Base-by-base conservation (phyloP, 371 early-diverging fungal species). In the Fennellomyces sp. region DNA sequence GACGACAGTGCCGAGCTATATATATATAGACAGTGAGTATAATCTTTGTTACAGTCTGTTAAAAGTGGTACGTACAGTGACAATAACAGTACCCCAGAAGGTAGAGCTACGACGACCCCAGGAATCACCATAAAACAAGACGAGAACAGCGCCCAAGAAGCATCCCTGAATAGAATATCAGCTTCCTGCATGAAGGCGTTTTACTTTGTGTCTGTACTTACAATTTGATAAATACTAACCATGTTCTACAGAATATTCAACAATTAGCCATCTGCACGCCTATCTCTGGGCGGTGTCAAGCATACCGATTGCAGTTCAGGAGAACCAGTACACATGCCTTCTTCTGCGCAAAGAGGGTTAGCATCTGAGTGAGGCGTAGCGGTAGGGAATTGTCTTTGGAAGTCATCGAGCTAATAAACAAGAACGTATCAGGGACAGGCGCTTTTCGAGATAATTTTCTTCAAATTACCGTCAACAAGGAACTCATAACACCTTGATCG, bases 1-100 rank as follows among this genome's bases (percentile, higher is more conserved):
- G 5, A 79, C 28, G 15, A 72, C 58, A n/a, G 73, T 76, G 30
- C 79, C 76, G 48, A 72, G 26, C 61, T 61, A 38, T 23, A 21
- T n/a, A 8, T 28, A 45, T 1, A 41, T 2, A 26, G 21, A 33
- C 17, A 42, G 51, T 38, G 52, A 26, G 29, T 42, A 21, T 2
- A 5, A 39, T 2, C 17, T 5, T 39, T 39, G 25, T 13, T 8
- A 19, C 6, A 42, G 45, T 19, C 17, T 38, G 39, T 15, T 39
- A 39, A n/a, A 39, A 15, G 17, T 39, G 13, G 38, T 35, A 35
- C 53, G 12, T 61, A 61, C 61, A n/a, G 45, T 52, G 27, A 61
- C 54, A 23, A 61, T 55, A 1, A 31, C 19, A 21, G 61, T 61
- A 23, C 61, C 61, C 49, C 50, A 61, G 28, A 61, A 61, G 28